Conservation (phyloP, 176 grass and related monocot genomes). For the Aechmea fasciata region DNA sequence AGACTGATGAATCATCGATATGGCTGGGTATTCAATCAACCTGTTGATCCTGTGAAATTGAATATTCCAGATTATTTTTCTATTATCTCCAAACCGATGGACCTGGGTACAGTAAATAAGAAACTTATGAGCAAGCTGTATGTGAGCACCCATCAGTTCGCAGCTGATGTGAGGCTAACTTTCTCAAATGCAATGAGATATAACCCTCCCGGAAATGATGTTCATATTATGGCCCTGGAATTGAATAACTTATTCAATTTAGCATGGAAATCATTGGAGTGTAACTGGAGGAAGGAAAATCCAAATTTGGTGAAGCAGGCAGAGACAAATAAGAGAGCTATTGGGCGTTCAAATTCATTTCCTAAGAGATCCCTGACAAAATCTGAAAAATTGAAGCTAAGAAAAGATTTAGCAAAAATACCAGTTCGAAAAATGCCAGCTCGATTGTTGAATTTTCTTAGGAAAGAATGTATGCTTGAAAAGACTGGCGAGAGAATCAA, state of each 20-base stretch:
- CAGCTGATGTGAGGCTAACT: conserved; percentile 61
- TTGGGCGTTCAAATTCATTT: background rate
- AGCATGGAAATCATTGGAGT: conserved; percentile 52
- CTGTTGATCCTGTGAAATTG: conserved; percentile 60
- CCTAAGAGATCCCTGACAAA: background rate
- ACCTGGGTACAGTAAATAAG: conserved; percentile 60
- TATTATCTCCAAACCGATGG: conserved; percentile 73
- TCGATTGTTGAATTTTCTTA: conserved; percentile 7
- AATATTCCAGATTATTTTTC: conserved; percentile 75
- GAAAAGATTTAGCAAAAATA: conserved; percentile 13
- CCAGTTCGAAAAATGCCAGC: conserved; percentile 10
- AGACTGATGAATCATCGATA: conserved; percentile 57
- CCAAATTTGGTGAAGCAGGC: conserved; percentile 3
- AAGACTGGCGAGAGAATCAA: conserved; percentile 9
- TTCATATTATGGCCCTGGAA: conserved; percentile 59
- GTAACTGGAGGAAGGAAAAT: conserved; percentile 37
- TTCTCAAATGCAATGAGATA: conserved; percentile 89
- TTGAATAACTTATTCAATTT: conserved; percentile 49
- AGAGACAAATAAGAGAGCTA: conserved; percentile 18
- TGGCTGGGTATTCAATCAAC: conserved; percentile 66
- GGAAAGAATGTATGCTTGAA: conserved; percentile 2
- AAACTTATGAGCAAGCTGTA: conserved; percentile 58
- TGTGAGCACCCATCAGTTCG: conserved; percentile 35
- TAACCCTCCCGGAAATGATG: conserved; percentile 72
- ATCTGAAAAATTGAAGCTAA: conserved; percentile 8